Conservation (phyloP, 345 rosid species). For the Luvunga scandens region DNA sequence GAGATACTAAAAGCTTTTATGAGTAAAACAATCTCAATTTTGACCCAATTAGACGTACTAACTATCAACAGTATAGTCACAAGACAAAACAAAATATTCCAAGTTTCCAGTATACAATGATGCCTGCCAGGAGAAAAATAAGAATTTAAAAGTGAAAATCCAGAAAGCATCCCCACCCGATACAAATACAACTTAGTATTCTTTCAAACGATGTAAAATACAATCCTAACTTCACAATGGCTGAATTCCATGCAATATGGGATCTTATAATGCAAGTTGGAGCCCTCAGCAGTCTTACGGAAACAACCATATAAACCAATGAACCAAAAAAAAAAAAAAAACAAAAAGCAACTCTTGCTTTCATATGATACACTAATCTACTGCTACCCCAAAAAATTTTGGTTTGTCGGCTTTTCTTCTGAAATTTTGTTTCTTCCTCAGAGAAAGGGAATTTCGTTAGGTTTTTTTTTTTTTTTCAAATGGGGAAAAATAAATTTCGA, state of each 20-base stretch:
- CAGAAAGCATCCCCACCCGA: background rate
- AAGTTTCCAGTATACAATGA: background rate
- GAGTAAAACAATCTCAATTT: no score
- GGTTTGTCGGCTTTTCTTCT: background rate
- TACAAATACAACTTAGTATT: background rate
- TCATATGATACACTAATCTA: conserved; percentile 27
- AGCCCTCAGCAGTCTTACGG: background rate
- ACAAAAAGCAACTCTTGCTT: background rate
- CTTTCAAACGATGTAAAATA: background rate
- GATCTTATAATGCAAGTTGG: background rate
- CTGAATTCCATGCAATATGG: background rate
- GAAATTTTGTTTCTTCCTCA: background rate
- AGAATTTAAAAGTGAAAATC: background rate
- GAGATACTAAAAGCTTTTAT: no score
- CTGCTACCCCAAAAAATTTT: conserved; percentile 4
- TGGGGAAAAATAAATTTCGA: background rate
- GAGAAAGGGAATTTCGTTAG: background rate
- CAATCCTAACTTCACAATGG: conserved; percentile 1
- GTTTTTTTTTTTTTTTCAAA: background rate
- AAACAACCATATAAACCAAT: background rate
- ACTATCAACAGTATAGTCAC: no score
- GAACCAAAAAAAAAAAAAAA: background rate
- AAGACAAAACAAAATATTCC: no score
- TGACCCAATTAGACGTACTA: rapidly evolving
- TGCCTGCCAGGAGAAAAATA: background rate